Percentiles rank a stretch among this genome's conserved stretches.
Evolutionary conservation across 129 eudicot species (phyloP).

Genomic region (Tagetes erecta): DNA sequence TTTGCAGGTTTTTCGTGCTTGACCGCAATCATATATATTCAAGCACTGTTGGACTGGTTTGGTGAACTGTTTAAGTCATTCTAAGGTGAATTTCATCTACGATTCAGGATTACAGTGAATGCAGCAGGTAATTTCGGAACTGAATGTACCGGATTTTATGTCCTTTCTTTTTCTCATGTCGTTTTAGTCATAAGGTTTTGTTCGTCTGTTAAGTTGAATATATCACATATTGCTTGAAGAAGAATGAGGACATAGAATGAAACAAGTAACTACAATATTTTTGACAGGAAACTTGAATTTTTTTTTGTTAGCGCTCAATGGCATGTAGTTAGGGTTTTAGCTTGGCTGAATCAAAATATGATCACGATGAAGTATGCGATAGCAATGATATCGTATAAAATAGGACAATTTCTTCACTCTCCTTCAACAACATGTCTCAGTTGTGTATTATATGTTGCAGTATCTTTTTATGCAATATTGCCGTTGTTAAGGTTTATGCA

Average conservation of each 20-base stretch:
- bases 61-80: background rate
- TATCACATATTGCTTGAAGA: slow-evolving; percentile 8
- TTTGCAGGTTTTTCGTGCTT: too few relatives aligned
- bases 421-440: background rate
- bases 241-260: slow-evolving; percentile 12
- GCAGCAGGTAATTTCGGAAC: slow-evolving; percentile 12
- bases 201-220: background rate
- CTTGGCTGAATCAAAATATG: slow-evolving; percentile 19
- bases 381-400: background rate
- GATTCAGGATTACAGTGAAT: slow-evolving; percentile 8
- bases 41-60: slow-evolving; percentile 13
- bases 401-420: slow-evolving; percentile 9
- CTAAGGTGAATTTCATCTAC: slow-evolving; percentile 2
- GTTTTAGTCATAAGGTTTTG: background rate
- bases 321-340: slow-evolving; percentile 18
- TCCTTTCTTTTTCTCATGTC: background rate
- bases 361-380: background rate
- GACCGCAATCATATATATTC: background rate
- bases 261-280: background rate
- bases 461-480: slow-evolving; percentile 1
- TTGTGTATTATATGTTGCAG: background rate
- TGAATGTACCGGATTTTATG: background rate
- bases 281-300: slow-evolving; percentile 11
- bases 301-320: background rate
- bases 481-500: background rate